Conservation (phyloP, 192 early-diverging fungal genomes). For the Oehlia diaphana region DNA sequence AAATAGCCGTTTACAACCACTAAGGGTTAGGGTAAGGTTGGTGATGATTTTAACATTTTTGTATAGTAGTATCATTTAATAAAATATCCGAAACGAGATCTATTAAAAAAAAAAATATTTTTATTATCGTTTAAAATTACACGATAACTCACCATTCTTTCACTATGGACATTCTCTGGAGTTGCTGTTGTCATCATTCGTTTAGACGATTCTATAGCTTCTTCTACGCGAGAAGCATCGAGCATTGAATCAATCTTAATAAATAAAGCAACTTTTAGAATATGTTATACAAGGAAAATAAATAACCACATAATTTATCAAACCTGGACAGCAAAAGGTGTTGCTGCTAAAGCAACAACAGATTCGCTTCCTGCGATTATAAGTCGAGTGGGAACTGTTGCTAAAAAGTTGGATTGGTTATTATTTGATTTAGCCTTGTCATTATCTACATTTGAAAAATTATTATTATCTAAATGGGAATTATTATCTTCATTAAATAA, state of each 20-base stretch:
- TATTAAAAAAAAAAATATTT: not conserved
- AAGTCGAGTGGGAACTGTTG: conserved; percentile 46
- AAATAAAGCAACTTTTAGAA: not conserved
- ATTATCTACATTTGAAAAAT: not conserved
- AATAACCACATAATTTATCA: not conserved
- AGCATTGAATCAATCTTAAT: conserved; percentile 56
- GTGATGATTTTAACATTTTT: too few species aligned
- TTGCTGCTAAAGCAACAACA: conserved; percentile 61
- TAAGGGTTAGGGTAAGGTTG: too few species aligned
- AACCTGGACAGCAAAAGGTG: conserved; percentile 60
- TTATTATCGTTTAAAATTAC: not conserved
- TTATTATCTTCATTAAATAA: not conserved
- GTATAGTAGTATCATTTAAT: too few species aligned
- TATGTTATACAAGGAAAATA: not conserved
- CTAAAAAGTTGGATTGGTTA: conserved; percentile 14
- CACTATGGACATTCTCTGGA: conserved; percentile 45
- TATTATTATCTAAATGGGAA: not conserved
- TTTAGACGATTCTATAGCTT: conserved; percentile 63
- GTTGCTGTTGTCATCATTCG: conserved; percentile 44
- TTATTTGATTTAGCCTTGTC: not conserved
- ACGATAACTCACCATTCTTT: conserved; percentile 42
- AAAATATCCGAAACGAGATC: too few species aligned
- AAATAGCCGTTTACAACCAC: too few species aligned
- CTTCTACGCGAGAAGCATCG: conserved; percentile 55
- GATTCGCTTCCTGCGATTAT: conserved; percentile 58